phyloP scores from a whole-genome alignment of 2,329 filamentous ascomycete genomes.

The Ramularia collo-cygni region DNA sequence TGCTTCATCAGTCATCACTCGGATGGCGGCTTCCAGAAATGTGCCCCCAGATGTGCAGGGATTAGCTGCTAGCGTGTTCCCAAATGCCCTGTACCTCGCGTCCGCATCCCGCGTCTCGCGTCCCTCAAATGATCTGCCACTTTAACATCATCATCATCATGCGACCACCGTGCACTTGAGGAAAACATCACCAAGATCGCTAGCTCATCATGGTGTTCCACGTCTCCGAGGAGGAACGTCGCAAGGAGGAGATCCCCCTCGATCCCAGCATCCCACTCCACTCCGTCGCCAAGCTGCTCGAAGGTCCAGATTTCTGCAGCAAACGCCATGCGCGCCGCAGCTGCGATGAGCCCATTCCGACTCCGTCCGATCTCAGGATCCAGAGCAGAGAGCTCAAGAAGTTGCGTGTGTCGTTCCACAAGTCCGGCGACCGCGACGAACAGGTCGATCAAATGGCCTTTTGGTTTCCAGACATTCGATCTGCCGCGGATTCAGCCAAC shows the following conservation, averaged over 20 bases:
- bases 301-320: background rate
- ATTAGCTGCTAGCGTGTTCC: too few relatives aligned
- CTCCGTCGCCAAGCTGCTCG: conserved; percentile 8
- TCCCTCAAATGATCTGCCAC: too few relatives aligned
- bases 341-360: conserved; percentile 2
- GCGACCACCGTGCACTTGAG: too few relatives aligned
- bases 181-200: too few relatives aligned
- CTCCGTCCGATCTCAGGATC: conserved; percentile 4
- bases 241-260: conserved; percentile 2
- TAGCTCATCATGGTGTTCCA: too few relatives aligned
- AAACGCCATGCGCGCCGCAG: background rate
- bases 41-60: too few relatives aligned
- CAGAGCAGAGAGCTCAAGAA: conserved; percentile 11
- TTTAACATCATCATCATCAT: too few relatives aligned
- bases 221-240: too few relatives aligned
- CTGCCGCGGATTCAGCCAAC: background rate
- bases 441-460: conserved; percentile 11
- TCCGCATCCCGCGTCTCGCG: too few relatives aligned
- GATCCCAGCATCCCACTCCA: conserved; percentile 7
- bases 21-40: too few relatives aligned
- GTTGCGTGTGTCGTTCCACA: conserved; percentile 7
- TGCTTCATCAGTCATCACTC: too few relatives aligned
- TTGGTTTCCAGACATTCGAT: conserved; percentile 14
- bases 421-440: conserved; percentile 7
- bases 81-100: too few relatives aligned